Evolutionary conservation across 139 green algal species (phyloP).

Genomic region (Volvox reticuliferus): DNA sequence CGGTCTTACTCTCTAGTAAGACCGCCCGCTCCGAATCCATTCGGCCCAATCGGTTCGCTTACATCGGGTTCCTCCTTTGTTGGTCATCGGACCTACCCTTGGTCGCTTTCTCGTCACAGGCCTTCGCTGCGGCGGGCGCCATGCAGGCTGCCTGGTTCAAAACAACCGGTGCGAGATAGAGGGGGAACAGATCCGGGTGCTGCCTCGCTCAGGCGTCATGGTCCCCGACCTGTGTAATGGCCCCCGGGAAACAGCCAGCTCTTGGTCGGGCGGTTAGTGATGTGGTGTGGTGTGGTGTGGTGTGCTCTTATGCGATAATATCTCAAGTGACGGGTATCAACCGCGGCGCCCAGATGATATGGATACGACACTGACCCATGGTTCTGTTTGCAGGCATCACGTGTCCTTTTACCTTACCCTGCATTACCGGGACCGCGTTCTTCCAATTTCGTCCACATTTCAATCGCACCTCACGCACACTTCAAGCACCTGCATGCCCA

Average conservation of each 20-base stretch:
- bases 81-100: not conserved
- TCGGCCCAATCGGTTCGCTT: not conserved
- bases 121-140: conserved; percentile 42
- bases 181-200: too few species aligned
- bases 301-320: not conserved
- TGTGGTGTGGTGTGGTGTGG: not conserved
- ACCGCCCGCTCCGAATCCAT: not conserved
- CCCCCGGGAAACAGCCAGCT: too few species aligned
- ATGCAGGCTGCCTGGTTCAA: conserved; percentile 60
- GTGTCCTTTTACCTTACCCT: too few species aligned
- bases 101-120: conserved; percentile 10
- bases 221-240: too few species aligned
- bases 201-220: too few species aligned
- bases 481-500: too few species aligned
- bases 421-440: not conserved
- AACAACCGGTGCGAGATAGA: conserved; percentile 65
- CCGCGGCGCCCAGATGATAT: too few species aligned
- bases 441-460: not conserved
- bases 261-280: not conserved
- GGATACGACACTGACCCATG: too few species aligned
- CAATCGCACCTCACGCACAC: too few species aligned
- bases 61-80: not conserved
- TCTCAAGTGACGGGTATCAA: too few species aligned
- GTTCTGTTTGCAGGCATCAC: too few species aligned
- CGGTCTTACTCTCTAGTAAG: not conserved